Percentiles rank a stretch among this genome's conserved stretches.
Evolutionary conservation across 805 yeast species (phyloP).

Genomic region (Candida andamanensis): DNA sequence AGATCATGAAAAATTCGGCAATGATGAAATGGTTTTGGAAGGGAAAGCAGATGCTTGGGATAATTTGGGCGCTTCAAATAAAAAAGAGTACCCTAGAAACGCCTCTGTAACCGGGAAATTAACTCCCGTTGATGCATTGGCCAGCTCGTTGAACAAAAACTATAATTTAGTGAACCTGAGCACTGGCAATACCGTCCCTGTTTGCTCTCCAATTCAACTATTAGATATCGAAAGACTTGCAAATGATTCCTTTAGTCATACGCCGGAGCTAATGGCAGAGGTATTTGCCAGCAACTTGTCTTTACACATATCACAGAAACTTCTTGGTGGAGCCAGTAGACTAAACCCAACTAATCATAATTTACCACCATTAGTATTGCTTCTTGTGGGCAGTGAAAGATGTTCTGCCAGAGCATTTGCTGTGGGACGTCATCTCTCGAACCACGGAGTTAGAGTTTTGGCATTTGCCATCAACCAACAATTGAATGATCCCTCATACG

Average conservation of each 20-base stretch:
- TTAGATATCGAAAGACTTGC: conserved; percentile 66
- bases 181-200: conserved; percentile 39
- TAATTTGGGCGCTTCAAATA: conserved; percentile 22
- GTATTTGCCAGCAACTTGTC: conserved; percentile 66
- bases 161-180: conserved; percentile 17
- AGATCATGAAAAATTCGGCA: conserved; percentile 48
- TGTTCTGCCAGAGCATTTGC: conserved; percentile 75
- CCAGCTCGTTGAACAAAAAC: conserved; percentile 8
- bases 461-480: conserved; percentile 39
- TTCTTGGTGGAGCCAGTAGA: conserved; percentile 66
- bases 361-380: conserved; percentile 69
- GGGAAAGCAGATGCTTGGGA: conserved; percentile 51
- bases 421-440: conserved; percentile 71
- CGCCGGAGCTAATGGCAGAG: conserved; percentile 50
- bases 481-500: conserved; percentile 39
- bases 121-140: conserved; percentile 11
- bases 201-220: conserved; percentile 74
- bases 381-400: conserved; percentile 68
- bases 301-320: conserved; percentile 46
- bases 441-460: conserved; percentile 67
- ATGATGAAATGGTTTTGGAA: conserved; percentile 67
- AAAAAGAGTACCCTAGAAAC: conserved; percentile 7
- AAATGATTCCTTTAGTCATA: conserved; percentile 45
- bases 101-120: conserved; percentile 13
- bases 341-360: conserved; percentile 64